These are phyloP conservation scores for Liquidambar formosana DNA, from an alignment of 164 flowering plant species.

Conservation along the genomic window DNA sequence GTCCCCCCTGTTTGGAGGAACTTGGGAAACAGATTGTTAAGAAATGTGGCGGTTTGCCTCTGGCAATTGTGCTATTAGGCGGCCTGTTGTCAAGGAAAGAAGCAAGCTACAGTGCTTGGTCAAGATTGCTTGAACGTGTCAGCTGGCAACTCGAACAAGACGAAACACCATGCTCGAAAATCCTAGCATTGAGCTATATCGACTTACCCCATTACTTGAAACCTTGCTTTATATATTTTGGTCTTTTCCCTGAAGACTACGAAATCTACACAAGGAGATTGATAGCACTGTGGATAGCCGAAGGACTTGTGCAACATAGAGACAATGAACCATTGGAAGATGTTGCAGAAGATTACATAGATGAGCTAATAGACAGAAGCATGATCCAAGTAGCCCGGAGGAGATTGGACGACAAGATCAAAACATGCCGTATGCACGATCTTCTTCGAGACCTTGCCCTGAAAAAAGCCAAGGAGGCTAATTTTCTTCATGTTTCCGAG, in stretches of 20 bases:
- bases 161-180: slow-evolving; percentile 25
- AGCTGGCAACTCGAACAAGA: slow-evolving; percentile 18
- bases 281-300: not conserved
- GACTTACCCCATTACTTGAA: not conserved
- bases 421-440: too few species aligned
- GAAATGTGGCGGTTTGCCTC: not conserved
- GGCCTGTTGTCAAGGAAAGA: too few species aligned
- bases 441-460: too few species aligned
- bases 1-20: too few species aligned
- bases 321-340: not conserved
- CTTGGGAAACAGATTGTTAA: slow-evolving; percentile 14
- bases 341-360: not conserved
- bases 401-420: not conserved
- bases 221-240: not conserved
- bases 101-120: not conserved
- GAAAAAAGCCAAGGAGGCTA: too few species aligned
- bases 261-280: not conserved
- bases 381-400: not conserved
- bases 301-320: not conserved
- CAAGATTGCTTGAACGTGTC: slow-evolving; percentile 16
- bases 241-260: not conserved
- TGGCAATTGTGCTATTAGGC: not conserved
- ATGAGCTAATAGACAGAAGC: not conserved
- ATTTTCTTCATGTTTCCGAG: too few species aligned
- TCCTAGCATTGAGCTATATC: slow-evolving; percentile 2